Evolutionary conservation across 2,329 filamentous ascomycete genomes (phyloP).

Genomic region (Colletotrichum abscissum): DNA sequence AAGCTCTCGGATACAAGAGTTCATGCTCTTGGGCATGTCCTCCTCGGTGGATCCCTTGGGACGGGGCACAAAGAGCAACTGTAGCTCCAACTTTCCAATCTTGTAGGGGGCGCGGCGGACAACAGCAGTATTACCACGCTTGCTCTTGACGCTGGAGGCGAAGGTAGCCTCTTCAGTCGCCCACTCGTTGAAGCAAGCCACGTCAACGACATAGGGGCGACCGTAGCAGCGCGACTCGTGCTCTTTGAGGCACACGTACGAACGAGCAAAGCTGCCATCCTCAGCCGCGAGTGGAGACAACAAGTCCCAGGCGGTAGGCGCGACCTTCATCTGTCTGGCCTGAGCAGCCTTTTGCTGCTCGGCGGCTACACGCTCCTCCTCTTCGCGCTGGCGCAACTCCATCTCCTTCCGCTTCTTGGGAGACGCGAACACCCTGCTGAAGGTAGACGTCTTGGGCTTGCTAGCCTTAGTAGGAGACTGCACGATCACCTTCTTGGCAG

Average conservation of each 20-base stretch:
- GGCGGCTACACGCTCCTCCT: conserved; percentile 78
- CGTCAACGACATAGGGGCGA: conserved; percentile 86
- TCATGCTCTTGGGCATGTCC: conserved; percentile 99
- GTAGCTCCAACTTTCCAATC: conserved; percentile 92
- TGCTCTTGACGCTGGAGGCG: conserved; percentile 92
- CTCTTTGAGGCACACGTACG: conserved; percentile 94
- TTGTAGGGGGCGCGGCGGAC: conserved; percentile 94
- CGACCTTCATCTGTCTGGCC: conserved; percentile 69
- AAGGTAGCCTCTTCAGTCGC: conserved; percentile 85
- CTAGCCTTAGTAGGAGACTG: conserved; percentile 70
- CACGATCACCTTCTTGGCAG: conserved; percentile 56
- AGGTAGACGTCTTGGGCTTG: conserved; percentile 84
- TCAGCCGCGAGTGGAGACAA: conserved; percentile 87
- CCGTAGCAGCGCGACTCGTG: conserved; percentile 91
- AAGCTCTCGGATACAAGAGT: conserved; percentile 92
- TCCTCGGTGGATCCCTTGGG: conserved; percentile 89
- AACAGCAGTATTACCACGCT: conserved; percentile 77
- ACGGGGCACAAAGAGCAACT: conserved; percentile 93
- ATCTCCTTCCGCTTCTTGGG: conserved; percentile 97
- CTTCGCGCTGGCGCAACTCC: conserved; percentile 84
- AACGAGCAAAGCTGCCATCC: conserved; percentile 93
- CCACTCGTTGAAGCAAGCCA: conserved; percentile 99
- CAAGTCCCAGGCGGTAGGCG: conserved; percentile 85
- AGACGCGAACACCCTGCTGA: conserved; percentile 92
- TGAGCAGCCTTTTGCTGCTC: conserved; percentile 73